phyloP scores from a whole-genome alignment of 306 rosid genomes.

The Begonia loranthoides region DNA sequence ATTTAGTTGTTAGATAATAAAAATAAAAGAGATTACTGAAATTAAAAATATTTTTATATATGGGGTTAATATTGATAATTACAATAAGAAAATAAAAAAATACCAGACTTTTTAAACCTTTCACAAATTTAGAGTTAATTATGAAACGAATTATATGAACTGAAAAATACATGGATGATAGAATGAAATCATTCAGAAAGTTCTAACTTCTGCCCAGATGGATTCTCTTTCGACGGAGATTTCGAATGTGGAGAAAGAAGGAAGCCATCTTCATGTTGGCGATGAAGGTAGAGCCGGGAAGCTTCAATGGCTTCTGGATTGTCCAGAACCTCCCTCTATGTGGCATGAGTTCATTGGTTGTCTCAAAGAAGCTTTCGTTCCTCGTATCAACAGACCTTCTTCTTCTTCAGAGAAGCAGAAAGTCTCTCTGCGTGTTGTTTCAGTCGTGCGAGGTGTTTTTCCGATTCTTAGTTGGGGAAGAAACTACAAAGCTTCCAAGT shows the following conservation, averaged over 20 bases:
- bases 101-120: too few relatives aligned
- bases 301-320: constrained; percentile 8
- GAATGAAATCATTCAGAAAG: too few relatives aligned
- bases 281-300: not conserved
- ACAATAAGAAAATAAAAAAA: too few relatives aligned
- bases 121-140: too few relatives aligned
- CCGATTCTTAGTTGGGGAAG: constrained; percentile 63
- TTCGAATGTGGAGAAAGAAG: constrained; percentile 1
- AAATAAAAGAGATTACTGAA: too few relatives aligned
- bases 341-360: constrained; percentile 20
- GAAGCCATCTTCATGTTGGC: constrained; percentile 1
- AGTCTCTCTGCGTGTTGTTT: constrained; percentile 7
- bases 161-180: too few relatives aligned
- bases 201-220: not conserved
- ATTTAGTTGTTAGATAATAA: too few relatives aligned
- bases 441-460: constrained; percentile 29
- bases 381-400: constrained; percentile 19
- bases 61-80: too few relatives aligned
- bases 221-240: constrained; percentile 4
- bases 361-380: constrained; percentile 24
- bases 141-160: too few relatives aligned
- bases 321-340: constrained; percentile 8
- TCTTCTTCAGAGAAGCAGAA: constrained; percentile 15
- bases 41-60: too few relatives aligned
- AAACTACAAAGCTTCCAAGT: constrained; percentile 43